A percentile compares a stretch with the other conserved stretches of the same genome.
Conservation (phyloP, 2,329 filamentous ascomycete genomes). For the Pestalotiopsis sp. region DNA sequence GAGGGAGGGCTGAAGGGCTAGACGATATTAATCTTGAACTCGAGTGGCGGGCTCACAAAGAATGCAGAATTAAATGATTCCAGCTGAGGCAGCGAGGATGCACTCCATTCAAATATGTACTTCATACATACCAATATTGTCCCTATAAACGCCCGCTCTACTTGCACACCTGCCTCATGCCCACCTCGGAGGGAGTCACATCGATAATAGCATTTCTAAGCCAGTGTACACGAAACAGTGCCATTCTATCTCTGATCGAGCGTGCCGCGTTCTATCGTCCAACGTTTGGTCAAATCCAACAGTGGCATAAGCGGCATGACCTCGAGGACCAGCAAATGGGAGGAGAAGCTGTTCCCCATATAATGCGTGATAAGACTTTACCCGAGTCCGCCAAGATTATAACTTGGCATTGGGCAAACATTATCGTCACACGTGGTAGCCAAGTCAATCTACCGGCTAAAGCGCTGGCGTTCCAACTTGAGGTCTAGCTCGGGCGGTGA, state of each 20-base stretch:
- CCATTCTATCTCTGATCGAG: background rate
- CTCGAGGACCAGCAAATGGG: background rate
- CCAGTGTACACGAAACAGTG: background rate
- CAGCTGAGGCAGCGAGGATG: background rate
- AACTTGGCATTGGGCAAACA: background rate
- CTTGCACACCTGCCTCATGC: too few relatives aligned
- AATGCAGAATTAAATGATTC: background rate
- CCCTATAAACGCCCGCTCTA: too few relatives aligned
- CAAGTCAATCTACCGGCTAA: background rate
- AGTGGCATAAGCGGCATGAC: background rate
- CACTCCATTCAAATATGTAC: background rate
- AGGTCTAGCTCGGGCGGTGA: background rate
- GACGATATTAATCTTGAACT: background rate
- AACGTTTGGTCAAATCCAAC: background rate
- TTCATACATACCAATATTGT: background rate
- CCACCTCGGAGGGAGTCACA: too few relatives aligned
- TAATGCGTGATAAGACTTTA: background rate
- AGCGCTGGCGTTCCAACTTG: background rate
- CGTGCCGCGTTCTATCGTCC: background rate
- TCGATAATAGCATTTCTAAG: background rate
- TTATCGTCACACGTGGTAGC: background rate
- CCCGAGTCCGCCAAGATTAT: background rate
- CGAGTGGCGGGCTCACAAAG: background rate
- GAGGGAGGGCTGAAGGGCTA: background rate
- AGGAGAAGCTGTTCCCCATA: background rate